A percentile compares a stretch with the other conserved stretches of the same genome.
These are phyloP conservation scores for Penicillium psychrofluorescens DNA, from an alignment of 495 filamentous ascomycete genomes.

Conservation along the genomic window DNA sequence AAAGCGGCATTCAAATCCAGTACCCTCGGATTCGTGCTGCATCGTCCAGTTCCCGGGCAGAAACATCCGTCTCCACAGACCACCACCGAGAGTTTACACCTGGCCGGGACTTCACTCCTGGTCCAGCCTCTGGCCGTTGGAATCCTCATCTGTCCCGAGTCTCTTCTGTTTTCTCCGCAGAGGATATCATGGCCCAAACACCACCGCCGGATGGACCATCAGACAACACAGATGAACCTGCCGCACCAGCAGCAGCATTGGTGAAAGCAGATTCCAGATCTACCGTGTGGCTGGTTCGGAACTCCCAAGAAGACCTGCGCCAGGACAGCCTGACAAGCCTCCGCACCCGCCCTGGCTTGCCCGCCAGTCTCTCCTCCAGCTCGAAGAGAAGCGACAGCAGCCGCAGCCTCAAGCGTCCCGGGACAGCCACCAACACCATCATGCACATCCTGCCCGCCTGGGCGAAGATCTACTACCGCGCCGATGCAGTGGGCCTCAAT, in stretches of 20 bases:
- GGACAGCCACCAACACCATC: conserved; percentile 44
- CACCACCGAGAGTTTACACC: not conserved
- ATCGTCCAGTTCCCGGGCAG: conserved; percentile 40
- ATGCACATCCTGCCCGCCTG: conserved; percentile 45
- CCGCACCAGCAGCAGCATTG: conserved; percentile 15
- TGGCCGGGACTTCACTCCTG: conserved; percentile 24
- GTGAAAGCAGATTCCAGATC: conserved; percentile 23
- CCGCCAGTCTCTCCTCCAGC: conserved; percentile 26
- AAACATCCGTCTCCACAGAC: conserved; percentile 20
- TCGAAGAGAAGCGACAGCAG: conserved; percentile 34
- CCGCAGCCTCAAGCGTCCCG: conserved; percentile 28
- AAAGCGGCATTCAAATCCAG: conserved; percentile 37
- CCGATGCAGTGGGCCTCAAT: conserved; percentile 23
- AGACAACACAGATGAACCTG: conserved; percentile 13
- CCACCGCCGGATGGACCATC: not conserved
- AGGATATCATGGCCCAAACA: conserved; percentile 6
- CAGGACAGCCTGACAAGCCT: conserved; percentile 36
- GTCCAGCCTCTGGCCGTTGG: conserved; percentile 47
- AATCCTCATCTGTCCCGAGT: conserved; percentile 72
- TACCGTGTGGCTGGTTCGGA: conserved; percentile 39
- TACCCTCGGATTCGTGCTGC: conserved; percentile 42
- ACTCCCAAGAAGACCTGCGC: conserved; percentile 28
- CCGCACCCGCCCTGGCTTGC: conserved; percentile 27
- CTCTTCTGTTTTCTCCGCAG: conserved; percentile 55
- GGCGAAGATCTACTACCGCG: conserved; percentile 41